Conservation (phyloP, 257 asterid species). For the Solanum paucissectum region DNA sequence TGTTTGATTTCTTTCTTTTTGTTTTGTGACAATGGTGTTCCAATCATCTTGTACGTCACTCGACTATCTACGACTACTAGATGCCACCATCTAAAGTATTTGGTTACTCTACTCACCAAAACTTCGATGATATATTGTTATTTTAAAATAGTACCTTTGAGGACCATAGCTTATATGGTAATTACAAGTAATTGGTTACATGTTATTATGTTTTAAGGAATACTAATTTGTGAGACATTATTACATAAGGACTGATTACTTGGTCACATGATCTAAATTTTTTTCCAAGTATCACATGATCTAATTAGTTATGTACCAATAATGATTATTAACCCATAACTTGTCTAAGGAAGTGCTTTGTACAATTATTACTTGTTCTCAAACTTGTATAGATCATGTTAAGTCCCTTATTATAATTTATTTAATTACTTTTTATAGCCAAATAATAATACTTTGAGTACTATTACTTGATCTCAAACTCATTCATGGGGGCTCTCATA, state of each 20-base stretch:
- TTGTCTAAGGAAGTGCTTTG: neutral
- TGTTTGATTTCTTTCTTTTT: neutral
- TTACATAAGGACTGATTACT: neutral
- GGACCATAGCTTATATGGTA: neutral
- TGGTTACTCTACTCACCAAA: neutral
- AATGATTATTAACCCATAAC: neutral
- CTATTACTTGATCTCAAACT: neutral
- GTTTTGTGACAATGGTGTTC: neutral
- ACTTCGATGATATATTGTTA: neutral
- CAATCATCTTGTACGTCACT: neutral
- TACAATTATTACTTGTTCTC: neutral
- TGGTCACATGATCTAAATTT: neutral
- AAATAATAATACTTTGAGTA: neutral
- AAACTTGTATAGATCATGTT: neutral
- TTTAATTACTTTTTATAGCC: neutral
- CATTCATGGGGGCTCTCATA: neutral
- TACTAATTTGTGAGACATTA: neutral
- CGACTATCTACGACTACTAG: neutral
- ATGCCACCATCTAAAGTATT: neutral
- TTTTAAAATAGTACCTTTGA: neutral
- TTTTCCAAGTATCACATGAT: neutral
- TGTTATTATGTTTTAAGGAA: neutral
- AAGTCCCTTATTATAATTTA: neutral
- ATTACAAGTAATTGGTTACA: neutral
- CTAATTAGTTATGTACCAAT: neutral